Percentiles rank a stretch among this genome's conserved stretches.
These are phyloP conservation scores for Cutaneotrichosporon sp. DNA, from an alignment of 1,284 basidiomycete genomes.

Conservation along the genomic window DNA sequence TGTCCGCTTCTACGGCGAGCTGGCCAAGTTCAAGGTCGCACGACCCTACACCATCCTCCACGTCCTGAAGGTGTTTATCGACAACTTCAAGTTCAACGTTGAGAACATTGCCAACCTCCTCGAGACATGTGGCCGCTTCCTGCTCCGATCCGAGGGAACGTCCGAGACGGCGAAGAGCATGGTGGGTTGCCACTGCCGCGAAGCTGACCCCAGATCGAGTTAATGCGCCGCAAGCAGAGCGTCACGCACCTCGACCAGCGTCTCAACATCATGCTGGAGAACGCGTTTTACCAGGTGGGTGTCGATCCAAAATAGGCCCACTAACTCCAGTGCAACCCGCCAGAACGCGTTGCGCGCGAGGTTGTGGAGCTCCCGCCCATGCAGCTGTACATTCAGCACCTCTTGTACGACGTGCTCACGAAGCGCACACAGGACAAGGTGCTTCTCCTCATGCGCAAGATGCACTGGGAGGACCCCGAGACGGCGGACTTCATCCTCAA, in stretches of 20 bases:
- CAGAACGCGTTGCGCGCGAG: slow-evolving; percentile 81
- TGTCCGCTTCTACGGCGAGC: slow-evolving; percentile 80
- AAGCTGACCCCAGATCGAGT: slow-evolving; percentile 68
- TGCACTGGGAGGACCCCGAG: slow-evolving; percentile 86
- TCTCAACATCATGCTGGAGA: slow-evolving; percentile 87
- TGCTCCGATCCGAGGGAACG: slow-evolving; percentile 86
- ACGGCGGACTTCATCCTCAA: slow-evolving; percentile 60
- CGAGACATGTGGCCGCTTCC: slow-evolving; percentile 91
- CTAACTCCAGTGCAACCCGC: slow-evolving; percentile 81
- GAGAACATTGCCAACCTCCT: slow-evolving; percentile 90
- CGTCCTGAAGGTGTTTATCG: slow-evolving; percentile 93
- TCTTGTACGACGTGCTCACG: slow-evolving; percentile 85
- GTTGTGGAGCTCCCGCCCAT: slow-evolving; percentile 81
- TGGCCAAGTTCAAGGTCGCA: slow-evolving; percentile 95
- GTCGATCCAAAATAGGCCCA: neutral
- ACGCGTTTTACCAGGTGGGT: slow-evolving; percentile 92
- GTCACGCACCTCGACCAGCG: slow-evolving; percentile 89
- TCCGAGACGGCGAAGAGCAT: slow-evolving; percentile 67
- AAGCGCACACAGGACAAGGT: slow-evolving; percentile 93
- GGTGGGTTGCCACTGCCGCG: slow-evolving; percentile 18
- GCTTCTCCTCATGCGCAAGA: slow-evolving; percentile 83
- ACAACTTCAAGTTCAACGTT: slow-evolving; percentile 91
- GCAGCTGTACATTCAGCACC: slow-evolving; percentile 89
- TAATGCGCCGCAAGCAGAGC: slow-evolving; percentile 91
- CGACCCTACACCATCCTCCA: slow-evolving; percentile 90